Percentiles rank a stretch among this genome's conserved stretches.
Evolutionary conservation across 1,139 yeast species (phyloP).

Genomic region (Suhomyces panamericanus): DNA sequence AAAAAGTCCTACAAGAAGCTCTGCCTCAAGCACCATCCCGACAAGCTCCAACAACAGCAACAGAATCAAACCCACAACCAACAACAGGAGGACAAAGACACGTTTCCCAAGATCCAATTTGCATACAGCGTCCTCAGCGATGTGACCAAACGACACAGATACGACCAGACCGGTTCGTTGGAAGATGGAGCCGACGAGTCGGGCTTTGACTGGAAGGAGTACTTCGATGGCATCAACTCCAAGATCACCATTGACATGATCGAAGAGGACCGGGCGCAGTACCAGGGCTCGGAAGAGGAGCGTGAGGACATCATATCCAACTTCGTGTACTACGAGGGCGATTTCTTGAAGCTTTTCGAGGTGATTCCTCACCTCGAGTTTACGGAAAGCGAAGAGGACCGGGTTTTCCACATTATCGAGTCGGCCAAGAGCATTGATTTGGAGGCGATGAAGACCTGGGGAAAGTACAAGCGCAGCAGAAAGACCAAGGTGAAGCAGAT

Average conservation of each 20-base stretch:
- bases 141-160: slow-evolving; percentile 51
- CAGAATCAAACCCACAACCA: slow-evolving; percentile 17
- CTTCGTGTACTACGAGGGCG: slow-evolving; percentile 65
- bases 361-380: slow-evolving; percentile 75
- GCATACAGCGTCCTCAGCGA: slow-evolving; percentile 74
- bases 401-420: slow-evolving; percentile 57
- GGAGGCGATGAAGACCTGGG: slow-evolving; percentile 45
- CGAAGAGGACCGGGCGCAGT: slow-evolving; percentile 63
- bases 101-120: slow-evolving; percentile 71
- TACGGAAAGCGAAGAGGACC: slow-evolving; percentile 56
- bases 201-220: slow-evolving; percentile 61
- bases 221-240: slow-evolving; percentile 57
- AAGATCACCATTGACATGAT: slow-evolving; percentile 73
- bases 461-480: slow-evolving; percentile 51
- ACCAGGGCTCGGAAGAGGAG: slow-evolving; percentile 71
- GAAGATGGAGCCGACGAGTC: slow-evolving; percentile 47
- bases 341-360: slow-evolving; percentile 68
- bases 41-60: slow-evolving; percentile 53
- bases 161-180: slow-evolving; percentile 68
- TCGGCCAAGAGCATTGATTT: slow-evolving; percentile 30
- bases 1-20: slow-evolving; percentile 71
- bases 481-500: slow-evolving; percentile 47
- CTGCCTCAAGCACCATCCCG: slow-evolving; percentile 78
- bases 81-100: slow-evolving; percentile 29
- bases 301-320: slow-evolving; percentile 58